Evolutionary conservation across 306 rosid species (phyloP).

Genomic region (Corylus heterophylla): DNA sequence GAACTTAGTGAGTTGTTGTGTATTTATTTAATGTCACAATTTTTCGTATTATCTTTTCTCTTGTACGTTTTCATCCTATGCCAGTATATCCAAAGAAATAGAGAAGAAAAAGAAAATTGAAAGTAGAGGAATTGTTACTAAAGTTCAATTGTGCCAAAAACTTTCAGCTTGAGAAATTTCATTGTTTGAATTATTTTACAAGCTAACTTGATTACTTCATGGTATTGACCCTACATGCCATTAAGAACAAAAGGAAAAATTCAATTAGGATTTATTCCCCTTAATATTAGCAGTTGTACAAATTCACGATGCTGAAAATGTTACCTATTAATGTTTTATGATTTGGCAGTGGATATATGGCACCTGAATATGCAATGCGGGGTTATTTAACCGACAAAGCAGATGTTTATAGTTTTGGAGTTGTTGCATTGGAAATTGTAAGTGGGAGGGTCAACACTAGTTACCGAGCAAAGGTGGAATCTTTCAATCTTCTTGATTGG

Average conservation of each 20-base stretch:
- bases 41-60: background rate
- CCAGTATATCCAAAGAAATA: background rate
- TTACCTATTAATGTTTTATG: background rate
- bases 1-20: conserved; percentile 32
- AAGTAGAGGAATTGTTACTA: background rate
- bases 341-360: conserved; percentile 38
- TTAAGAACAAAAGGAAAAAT: too few species aligned
- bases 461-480: conserved; percentile 6
- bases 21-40: background rate
- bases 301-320: background rate
- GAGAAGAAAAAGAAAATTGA: background rate
- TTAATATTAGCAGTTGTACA: background rate
- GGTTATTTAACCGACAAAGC: conserved; percentile 40
- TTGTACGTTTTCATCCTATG: background rate
- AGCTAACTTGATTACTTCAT: background rate
- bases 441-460: conserved; percentile 29
- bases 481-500: conserved; percentile 36
- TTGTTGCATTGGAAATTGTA: conserved; percentile 28
- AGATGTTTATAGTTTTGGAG: conserved; percentile 40
- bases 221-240: background rate
- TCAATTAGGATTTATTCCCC: background rate
- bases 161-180: background rate
- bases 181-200: background rate
- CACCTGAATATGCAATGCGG: conserved; percentile 37
- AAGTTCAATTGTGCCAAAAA: background rate